These are phyloP conservation scores for Fusarium continuum DNA, from an alignment of 2,329 filamentous ascomycete species.

Conservation along the genomic window DNA sequence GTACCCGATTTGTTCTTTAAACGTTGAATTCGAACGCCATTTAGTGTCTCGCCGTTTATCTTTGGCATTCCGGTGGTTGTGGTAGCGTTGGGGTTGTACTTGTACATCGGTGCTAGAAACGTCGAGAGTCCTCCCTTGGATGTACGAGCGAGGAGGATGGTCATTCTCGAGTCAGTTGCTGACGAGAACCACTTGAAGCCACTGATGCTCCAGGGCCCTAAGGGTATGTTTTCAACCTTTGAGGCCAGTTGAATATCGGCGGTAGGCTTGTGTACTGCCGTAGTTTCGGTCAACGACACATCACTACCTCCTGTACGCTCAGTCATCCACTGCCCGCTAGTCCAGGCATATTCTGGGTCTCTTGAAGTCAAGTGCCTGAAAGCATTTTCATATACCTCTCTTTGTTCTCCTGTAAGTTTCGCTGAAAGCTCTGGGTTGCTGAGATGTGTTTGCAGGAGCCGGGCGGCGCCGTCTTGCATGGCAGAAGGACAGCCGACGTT, in stretches of 20 bases:
- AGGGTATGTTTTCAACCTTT: conserved; percentile 41
- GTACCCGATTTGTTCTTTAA: conserved; percentile 80
- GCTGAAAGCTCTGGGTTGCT: conserved; percentile 40
- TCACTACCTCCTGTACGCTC: conserved; percentile 75
- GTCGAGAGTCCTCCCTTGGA: conserved; percentile 38
- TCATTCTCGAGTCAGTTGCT: conserved; percentile 55
- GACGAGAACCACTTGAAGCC: conserved; percentile 71
- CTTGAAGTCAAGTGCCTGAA: conserved; percentile 63
- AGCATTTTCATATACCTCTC: conserved; percentile 60
- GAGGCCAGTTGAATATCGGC: conserved; percentile 11
- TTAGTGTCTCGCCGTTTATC: conserved; percentile 58
- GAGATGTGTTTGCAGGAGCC: conserved; percentile 59
- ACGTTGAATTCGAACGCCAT: conserved; percentile 73
- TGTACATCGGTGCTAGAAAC: conserved; percentile 72
- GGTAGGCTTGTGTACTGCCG: conserved; percentile 52
- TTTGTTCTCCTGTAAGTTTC: conserved; percentile 44
- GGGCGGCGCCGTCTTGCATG: conserved; percentile 72
- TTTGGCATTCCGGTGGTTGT: conserved; percentile 42
- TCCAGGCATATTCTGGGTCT: conserved; percentile 66
- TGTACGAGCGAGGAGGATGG: conserved; percentile 71
- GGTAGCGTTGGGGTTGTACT: conserved; percentile 48
- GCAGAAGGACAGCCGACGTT: conserved; percentile 71
- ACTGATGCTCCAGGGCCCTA: conserved; percentile 68
- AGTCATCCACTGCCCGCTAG: conserved; percentile 82
- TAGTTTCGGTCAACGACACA: conserved; percentile 73